A percentile compares a stretch with the other conserved stretches of the same genome.
Evolutionary conservation across 345 rosid species (phyloP).

Genomic region (Eucalyptus guilfoylei): DNA sequence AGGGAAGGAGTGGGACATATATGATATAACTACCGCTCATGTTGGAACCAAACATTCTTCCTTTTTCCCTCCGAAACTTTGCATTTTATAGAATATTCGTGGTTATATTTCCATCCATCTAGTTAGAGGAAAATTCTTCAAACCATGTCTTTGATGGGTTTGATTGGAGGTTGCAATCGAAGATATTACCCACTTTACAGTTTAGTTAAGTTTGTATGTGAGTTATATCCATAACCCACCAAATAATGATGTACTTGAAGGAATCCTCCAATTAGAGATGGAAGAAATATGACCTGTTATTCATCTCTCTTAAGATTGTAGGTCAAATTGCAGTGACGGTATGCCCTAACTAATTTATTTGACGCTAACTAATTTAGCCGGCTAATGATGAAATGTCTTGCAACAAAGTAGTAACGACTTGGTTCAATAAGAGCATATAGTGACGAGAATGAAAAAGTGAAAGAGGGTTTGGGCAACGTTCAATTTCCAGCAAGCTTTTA

Average conservation of each 20-base stretch:
- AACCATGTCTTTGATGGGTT: neutral
- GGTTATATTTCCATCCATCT: too few relatives aligned
- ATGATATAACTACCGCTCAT: too few relatives aligned
- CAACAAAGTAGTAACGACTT: accelerated
- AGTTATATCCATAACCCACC: neutral
- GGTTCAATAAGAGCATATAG: neutral
- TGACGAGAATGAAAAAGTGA: neutral
- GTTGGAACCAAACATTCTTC: too few relatives aligned
- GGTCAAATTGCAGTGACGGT: neutral
- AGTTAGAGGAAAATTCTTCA: neutral
- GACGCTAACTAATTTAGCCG: neutral
- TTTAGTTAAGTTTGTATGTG: neutral
- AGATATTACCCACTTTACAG: neutral
- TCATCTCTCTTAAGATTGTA: neutral
- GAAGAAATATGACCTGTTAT: neutral
- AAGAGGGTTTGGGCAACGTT: neutral
- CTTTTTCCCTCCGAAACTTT: neutral
- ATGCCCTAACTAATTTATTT: neutral
- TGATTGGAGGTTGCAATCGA: neutral
- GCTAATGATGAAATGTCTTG: neutral
- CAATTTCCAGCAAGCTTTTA: neutral
- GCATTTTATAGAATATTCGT: too few relatives aligned
- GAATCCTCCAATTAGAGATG: neutral
- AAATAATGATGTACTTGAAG: neutral
- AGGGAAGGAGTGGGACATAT: neutral